phyloP scores from a whole-genome alignment of 805 yeast species.

The Kazachstania martiniae region DNA sequence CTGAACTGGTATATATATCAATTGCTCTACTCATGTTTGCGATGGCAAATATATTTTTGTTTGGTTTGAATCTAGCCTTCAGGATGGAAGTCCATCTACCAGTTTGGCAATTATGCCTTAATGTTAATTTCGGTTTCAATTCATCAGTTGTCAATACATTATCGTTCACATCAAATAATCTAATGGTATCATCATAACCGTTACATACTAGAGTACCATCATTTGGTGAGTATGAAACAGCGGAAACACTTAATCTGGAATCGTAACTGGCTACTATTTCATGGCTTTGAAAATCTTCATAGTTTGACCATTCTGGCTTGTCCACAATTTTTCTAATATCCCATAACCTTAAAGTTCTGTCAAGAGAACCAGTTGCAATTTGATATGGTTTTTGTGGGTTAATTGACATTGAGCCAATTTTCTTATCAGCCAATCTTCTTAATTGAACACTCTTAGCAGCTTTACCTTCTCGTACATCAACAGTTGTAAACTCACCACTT shows the following conservation, averaged over 20 bases:
- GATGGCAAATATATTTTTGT: constrained; percentile 71
- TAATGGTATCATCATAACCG: constrained; percentile 82
- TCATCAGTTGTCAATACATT: constrained; percentile 18
- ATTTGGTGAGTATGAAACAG: constrained; percentile 66
- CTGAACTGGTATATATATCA: constrained; percentile 71
- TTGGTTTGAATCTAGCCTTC: constrained; percentile 76
- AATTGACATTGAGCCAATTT: constrained; percentile 79
- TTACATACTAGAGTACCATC: constrained; percentile 69
- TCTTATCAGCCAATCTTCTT: constrained; percentile 72
- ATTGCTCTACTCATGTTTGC: constrained; percentile 87
- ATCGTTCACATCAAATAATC: constrained; percentile 47
- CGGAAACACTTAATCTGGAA: constrained; percentile 72
- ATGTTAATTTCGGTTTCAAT: constrained; percentile 48
- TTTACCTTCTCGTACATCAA: constrained; percentile 51
- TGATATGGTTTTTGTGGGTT: constrained; percentile 59
- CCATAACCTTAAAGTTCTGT: constrained; percentile 77
- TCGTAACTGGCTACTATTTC: constrained; percentile 45
- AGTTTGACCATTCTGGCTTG: constrained; percentile 47
- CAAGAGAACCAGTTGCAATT: constrained; percentile 82
- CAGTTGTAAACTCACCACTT: constrained; percentile 65
- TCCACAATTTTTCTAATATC: constrained; percentile 52
- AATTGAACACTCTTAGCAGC: constrained; percentile 20
- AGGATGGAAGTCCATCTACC: constrained; percentile 95
- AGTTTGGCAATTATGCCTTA: constrained; percentile 88
- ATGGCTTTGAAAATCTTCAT: constrained; percentile 32